Base-by-base conservation (phyloP, 768 basidiomycete genomes). In the Boletus sp. region DNA sequence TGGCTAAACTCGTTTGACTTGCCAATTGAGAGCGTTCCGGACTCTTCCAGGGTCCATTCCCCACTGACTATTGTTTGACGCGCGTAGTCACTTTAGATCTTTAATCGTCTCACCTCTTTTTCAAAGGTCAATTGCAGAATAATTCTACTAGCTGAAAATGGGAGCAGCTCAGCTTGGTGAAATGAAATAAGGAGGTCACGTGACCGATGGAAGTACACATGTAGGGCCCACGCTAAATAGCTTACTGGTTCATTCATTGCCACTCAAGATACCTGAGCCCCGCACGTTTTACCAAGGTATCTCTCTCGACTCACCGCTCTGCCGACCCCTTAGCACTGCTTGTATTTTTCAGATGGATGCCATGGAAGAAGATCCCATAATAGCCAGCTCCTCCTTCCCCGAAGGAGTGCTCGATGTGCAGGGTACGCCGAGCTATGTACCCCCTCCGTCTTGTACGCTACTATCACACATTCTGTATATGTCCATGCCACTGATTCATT, bases 361-460 rank as follows among this genome's bases (percentile, higher is more conserved):
- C 37, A 72, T 70, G 71, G 71, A 70, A 55, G 68, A 63, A 58
- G 70, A 72, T 66, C 65, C 60, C 29, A 53, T 67, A 59, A 55
- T 71, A 49, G 53, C 39, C 41, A 59, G 49, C 38, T 46, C 62
- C n/a, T 57, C 66, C 43, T 63, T 61, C 55, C 57, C 60, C 21
- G 62, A 59, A 25, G 60, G 40, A 45, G 53, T 56, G 39, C 56
- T 42, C 13, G 67, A 65, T 37, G 53, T 38, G 42, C 66, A 60
- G 51, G 56, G 47, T 51, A 53, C 50, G 29, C 49, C 53, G 19
- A 60, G 40, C 33, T 57, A 60, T 55, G 54, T 42, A 10, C 42
- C 59, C 32, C 43, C 65, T 41, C 47, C 57, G 34, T n/a, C 56
- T 34, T 47, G 69, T 71, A 57, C 50, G 68, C 53, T 38, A 51